These are phyloP conservation scores for Echria macrotheca DNA, from an alignment of 495 filamentous ascomycete species.

Conservation along the genomic window DNA sequence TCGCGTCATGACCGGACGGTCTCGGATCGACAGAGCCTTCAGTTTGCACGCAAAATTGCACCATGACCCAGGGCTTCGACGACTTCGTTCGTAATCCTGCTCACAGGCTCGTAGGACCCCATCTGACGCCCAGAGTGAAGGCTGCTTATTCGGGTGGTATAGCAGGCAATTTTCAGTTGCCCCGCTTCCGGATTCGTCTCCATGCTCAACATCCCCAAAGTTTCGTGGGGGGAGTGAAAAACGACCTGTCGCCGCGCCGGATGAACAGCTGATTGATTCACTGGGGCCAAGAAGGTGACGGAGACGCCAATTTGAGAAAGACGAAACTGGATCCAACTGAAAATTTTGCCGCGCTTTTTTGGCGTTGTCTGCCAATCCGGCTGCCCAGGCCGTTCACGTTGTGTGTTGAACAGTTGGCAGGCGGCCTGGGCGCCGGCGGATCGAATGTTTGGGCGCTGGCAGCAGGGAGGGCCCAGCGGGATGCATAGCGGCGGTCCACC, in stretches of 20 bases:
- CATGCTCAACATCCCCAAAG: not conserved
- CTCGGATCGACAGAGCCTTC: not conserved
- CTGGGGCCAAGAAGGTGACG: not conserved
- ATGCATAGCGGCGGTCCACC: not conserved
- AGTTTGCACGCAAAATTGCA: constrained; percentile 1
- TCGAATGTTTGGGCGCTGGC: not conserved
- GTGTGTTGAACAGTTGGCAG: not conserved
- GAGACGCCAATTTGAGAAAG: not conserved
- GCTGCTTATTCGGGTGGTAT: not conserved
- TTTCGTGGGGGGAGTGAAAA: constrained; percentile 1
- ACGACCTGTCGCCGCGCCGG: constrained; percentile 5
- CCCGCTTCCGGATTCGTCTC: not conserved
- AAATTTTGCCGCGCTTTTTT: not conserved
- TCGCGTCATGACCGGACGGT: constrained; percentile 16
- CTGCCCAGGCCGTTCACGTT: not conserved
- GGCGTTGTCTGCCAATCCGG: constrained; percentile 1
- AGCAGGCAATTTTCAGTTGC: not conserved
- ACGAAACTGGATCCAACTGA: not conserved
- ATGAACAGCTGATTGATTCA: constrained; percentile 9
- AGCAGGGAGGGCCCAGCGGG: not conserved
- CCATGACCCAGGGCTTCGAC: not conserved
- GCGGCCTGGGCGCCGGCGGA: not conserved
- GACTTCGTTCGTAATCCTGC: not conserved
- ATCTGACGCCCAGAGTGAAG: not conserved
- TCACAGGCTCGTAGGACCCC: not conserved